Percentiles rank a stretch among this genome's conserved stretches.
phyloP scores from a whole-genome alignment of 441 rosid genomes.

The Heliophila coronopifolia region DNA sequence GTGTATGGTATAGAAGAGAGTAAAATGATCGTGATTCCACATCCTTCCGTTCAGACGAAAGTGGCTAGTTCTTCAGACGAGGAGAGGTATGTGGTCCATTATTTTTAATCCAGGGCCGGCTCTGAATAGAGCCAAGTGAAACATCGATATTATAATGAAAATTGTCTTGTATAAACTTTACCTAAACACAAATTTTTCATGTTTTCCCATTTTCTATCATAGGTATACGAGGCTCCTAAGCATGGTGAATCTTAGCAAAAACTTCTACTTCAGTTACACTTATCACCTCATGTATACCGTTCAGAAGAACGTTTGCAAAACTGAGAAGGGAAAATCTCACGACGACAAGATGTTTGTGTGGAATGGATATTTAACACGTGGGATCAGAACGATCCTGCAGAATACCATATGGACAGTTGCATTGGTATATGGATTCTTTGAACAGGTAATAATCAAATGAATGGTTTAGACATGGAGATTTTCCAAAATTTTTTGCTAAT shows the following conservation, averaged over 20 bases:
- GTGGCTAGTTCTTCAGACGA: conserved; percentile 47
- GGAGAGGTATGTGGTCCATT: conserved; percentile 41
- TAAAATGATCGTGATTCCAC: conserved; percentile 45
- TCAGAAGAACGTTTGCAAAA: conserved; percentile 46
- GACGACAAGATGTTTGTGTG: conserved; percentile 65
- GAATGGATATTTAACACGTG: conserved; percentile 61
- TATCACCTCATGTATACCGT: conserved; percentile 60
- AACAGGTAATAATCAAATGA: conserved; percentile 45
- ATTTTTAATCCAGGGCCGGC: no score
- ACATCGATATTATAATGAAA: not conserved
- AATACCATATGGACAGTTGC: conserved; percentile 70
- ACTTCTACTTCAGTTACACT: conserved; percentile 82
- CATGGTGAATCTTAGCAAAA: conserved; percentile 62
- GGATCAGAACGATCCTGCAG: conserved; percentile 41
- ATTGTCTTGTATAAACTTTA: conserved; percentile 36
- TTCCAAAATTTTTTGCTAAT: not conserved
- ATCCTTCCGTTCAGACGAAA: conserved; percentile 35
- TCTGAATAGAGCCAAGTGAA: no score
- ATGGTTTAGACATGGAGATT: not conserved
- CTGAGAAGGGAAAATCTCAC: conserved; percentile 37
- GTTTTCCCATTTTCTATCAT: conserved; percentile 18
- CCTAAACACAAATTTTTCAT: conserved; percentile 18
- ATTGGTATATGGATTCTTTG: conserved; percentile 63
- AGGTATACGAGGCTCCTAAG: conserved; percentile 71
- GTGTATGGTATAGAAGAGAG: conserved; percentile 52